Conservation (phyloP, 768 basidiomycete species). For the Pleurotus salmoneostramineus region DNA sequence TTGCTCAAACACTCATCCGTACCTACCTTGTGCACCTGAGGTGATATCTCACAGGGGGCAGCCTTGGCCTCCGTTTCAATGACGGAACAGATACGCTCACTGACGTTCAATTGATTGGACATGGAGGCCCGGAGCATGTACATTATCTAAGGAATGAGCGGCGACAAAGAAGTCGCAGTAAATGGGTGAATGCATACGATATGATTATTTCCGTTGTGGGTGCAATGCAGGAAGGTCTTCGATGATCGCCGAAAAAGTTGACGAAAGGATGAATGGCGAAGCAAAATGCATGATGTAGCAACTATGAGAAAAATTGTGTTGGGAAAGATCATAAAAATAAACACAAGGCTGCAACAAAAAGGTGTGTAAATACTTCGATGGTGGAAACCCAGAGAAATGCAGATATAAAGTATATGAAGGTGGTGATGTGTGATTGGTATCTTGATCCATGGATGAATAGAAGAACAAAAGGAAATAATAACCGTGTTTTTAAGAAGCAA, state of each 20-base stretch:
- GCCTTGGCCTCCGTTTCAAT: too few relatives aligned
- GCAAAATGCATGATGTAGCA: neutral
- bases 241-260: neutral
- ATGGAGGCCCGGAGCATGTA: neutral
- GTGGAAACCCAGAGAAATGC: slow-evolving; percentile 1
- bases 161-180: neutral
- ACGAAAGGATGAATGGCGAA: neutral
- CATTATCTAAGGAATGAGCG: neutral
- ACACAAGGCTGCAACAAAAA: slow-evolving; percentile 1
- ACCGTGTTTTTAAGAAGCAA: neutral
- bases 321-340: slow-evolving; percentile 7
- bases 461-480: neutral
- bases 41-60: too few relatives aligned
- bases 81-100: too few relatives aligned
- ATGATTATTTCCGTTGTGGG: neutral
- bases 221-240: neutral
- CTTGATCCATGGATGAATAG: neutral
- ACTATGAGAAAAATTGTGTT: slow-evolving; percentile 1
- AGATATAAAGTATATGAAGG: neutral
- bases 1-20: too few relatives aligned
- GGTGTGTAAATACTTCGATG: slow-evolving; percentile 1
- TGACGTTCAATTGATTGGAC: too few relatives aligned
- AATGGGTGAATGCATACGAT: neutral
- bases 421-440: slow-evolving; percentile 1
- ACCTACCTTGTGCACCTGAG: too few relatives aligned